phyloP scores from a whole-genome alignment of 148 eudicot species.

The Chenopodium quinoa region DNA sequence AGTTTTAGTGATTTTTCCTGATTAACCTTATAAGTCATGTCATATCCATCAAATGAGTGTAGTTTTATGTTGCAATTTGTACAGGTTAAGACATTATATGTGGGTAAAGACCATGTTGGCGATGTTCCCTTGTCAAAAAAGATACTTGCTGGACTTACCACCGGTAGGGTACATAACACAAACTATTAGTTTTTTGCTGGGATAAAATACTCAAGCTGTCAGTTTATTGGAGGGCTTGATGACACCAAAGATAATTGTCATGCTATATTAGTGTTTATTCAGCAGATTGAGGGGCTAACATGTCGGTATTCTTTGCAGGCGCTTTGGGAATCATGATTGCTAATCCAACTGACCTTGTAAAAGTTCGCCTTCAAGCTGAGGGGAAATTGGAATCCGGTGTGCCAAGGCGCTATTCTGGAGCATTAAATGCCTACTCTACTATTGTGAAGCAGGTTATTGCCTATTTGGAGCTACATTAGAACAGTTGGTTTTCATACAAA shows the following conservation, averaged over 20 bases:
- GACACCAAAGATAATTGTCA: not conserved
- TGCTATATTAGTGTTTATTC: not conserved
- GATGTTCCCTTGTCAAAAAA: slow-evolving; percentile 89
- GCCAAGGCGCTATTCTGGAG: slow-evolving; percentile 89
- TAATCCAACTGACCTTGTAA: slow-evolving; percentile 96
- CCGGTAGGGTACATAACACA: slow-evolving; percentile 48
- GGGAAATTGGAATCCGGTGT: slow-evolving; percentile 87
- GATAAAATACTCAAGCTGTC: not conserved
- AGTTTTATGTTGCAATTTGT: slow-evolving; percentile 8
- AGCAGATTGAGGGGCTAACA: not conserved
- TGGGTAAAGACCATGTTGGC: slow-evolving; percentile 85
- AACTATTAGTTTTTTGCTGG: not conserved
- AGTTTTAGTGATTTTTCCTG: slow-evolving; percentile 27
- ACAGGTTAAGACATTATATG: slow-evolving; percentile 80
- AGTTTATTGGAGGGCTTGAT: not conserved
- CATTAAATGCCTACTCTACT: slow-evolving; percentile 89
- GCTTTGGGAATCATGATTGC: slow-evolving; percentile 79
- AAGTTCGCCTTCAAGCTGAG: slow-evolving; percentile 97
- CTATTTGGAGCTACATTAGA: not conserved
- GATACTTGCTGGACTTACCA: slow-evolving; percentile 89
- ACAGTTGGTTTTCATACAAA: not conserved
- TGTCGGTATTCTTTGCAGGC: slow-evolving; percentile 42
- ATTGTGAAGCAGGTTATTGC: slow-evolving; percentile 68
- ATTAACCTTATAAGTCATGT: not conserved
- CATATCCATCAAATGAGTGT: slow-evolving; percentile 1